Evolutionary conservation across 2,329 filamentous ascomycete species (phyloP).

Genomic region (Fusarium sp.): DNA sequence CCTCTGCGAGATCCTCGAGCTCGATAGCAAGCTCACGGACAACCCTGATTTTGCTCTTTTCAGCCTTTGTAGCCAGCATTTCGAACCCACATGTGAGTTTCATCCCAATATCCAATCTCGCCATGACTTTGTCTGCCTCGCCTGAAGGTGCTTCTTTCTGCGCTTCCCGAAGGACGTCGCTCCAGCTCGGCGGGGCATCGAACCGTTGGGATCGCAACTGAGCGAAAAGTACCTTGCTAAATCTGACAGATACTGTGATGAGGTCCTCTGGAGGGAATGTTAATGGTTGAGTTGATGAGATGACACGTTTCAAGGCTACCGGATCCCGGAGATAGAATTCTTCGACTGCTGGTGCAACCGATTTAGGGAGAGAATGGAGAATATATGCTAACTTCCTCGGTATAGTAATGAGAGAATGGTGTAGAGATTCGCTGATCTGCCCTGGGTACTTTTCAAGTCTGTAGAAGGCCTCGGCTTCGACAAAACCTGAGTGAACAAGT

Average conservation of each 20-base stretch:
- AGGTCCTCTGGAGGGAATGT: slow-evolving; percentile 80
- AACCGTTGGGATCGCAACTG: slow-evolving; percentile 90
- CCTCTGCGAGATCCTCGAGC: slow-evolving; percentile 77
- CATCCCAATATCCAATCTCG: slow-evolving; percentile 77
- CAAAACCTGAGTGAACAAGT: slow-evolving; percentile 74
- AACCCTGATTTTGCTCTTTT: slow-evolving; percentile 71
- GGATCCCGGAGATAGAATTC: slow-evolving; percentile 92
- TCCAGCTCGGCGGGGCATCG: slow-evolving; percentile 65
- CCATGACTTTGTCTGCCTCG: slow-evolving; percentile 23
- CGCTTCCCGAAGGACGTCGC: slow-evolving; percentile 38
- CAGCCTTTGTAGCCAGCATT: slow-evolving; percentile 76
- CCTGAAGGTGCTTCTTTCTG: slow-evolving; percentile 21
- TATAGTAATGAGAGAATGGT: slow-evolving; percentile 75
- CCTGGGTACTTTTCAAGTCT: slow-evolving; percentile 83
- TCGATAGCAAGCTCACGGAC: slow-evolving; percentile 80
- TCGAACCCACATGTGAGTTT: slow-evolving; percentile 92
- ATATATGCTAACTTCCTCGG: slow-evolving; percentile 85
- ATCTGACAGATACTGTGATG: slow-evolving; percentile 78
- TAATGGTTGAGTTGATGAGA: slow-evolving; percentile 61
- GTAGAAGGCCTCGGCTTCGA: slow-evolving; percentile 92
- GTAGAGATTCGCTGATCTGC: slow-evolving; percentile 77
- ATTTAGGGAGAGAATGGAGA: slow-evolving; percentile 75
- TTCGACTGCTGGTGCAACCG: slow-evolving; percentile 85
- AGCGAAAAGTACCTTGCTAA: slow-evolving; percentile 89
- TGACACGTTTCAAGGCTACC: slow-evolving; percentile 73